These are phyloP conservation scores for Trametes villosa DNA, from an alignment of 768 basidiomycete species.

Conservation along the genomic window DNA sequence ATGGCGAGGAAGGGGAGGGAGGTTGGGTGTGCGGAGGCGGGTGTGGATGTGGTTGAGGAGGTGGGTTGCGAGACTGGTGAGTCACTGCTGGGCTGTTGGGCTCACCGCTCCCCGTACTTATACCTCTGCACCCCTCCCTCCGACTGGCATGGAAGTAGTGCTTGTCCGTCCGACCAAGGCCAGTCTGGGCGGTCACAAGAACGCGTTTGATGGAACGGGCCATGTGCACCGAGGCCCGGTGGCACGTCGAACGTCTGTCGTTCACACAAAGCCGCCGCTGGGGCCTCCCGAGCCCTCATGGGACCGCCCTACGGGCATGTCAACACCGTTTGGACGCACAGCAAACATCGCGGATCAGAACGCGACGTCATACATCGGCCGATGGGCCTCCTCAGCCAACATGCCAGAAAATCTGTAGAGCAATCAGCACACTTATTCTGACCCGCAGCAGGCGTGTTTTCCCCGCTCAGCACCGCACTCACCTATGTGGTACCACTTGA, in stretches of 20 bases:
- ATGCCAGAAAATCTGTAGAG: background rate
- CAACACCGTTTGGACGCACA: slow-evolving; percentile 9
- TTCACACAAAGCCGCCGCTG: background rate
- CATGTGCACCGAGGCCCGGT: slow-evolving; percentile 10
- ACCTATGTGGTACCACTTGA: background rate
- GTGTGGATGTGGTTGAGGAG: background rate
- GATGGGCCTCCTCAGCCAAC: background rate
- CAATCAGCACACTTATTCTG: too few relatives aligned
- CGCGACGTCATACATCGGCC: slow-evolving; percentile 10
- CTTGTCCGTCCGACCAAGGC: slow-evolving; percentile 3
- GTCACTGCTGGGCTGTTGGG: background rate
- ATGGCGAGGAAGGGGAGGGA: slow-evolving; percentile 26
- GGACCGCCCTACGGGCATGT: slow-evolving; percentile 14
- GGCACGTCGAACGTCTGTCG: background rate
- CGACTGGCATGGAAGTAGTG: background rate
- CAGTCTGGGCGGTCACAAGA: slow-evolving; percentile 1
- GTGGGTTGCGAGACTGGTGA: slow-evolving; percentile 8
- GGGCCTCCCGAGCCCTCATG: slow-evolving; percentile 5
- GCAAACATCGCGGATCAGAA: slow-evolving; percentile 4
- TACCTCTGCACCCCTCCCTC: background rate
- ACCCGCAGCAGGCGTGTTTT: too few relatives aligned
- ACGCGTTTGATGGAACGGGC: background rate
- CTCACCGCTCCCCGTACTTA: slow-evolving; percentile 2
- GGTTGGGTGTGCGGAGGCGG: background rate
- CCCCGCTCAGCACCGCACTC: background rate